These are phyloP conservation scores for Grosmannia penicillata DNA, from an alignment of 2,329 filamentous ascomycete species.

Conservation along the genomic window DNA sequence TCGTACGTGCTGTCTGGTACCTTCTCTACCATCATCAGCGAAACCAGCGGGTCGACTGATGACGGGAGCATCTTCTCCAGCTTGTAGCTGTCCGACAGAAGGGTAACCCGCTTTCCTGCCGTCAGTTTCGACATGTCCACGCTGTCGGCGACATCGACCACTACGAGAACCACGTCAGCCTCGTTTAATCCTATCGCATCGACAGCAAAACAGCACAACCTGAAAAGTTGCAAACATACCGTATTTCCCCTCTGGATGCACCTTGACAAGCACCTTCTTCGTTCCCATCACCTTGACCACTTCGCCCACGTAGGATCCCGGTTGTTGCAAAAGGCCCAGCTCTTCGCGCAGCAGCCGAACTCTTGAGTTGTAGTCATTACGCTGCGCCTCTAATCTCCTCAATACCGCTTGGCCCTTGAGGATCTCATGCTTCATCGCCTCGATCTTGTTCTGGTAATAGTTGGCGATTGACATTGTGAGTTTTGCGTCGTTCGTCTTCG, in stretches of 20 bases:
- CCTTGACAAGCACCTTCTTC: constrained; percentile 97
- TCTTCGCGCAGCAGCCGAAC: constrained; percentile 91
- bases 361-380: constrained; percentile 98
- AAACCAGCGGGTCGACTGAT: constrained; percentile 94
- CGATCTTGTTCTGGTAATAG: constrained; percentile 99
- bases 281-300: constrained; percentile 99
- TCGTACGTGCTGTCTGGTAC: constrained; percentile 99
- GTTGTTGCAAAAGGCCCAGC: constrained; percentile 88
- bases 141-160: constrained; percentile 87
- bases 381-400: constrained; percentile 87
- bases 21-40: constrained; percentile 99
- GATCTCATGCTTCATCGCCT: constrained; percentile 99
- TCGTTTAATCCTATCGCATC: no score
- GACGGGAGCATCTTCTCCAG: constrained; percentile 97
- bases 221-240: no score
- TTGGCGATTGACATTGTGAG: constrained; percentile 90
- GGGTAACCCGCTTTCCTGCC: constrained; percentile 89
- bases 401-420: constrained; percentile 95
- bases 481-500: neutral
- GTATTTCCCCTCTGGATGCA: constrained; percentile 99
- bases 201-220: neutral
- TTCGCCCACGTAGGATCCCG: constrained; percentile 94
- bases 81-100: constrained; percentile 96
- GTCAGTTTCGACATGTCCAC: constrained; percentile 95
- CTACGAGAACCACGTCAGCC: no score